Conservation (phyloP, 1,284 basidiomycete genomes). For the Rhodotorula sp. region DNA sequence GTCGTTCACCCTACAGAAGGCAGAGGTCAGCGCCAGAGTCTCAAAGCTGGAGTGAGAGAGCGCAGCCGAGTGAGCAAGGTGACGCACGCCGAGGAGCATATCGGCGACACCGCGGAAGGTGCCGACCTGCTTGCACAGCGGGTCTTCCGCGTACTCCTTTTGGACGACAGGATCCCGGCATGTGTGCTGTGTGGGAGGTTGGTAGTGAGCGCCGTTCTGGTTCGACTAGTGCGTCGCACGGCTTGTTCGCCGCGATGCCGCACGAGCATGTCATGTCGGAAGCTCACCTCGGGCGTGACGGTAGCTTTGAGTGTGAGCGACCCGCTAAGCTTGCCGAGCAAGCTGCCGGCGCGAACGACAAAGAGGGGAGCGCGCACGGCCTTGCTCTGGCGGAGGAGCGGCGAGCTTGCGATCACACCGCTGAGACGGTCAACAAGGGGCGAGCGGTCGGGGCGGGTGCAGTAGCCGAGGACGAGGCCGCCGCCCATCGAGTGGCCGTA, state of each 20-base stretch:
- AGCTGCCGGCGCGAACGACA: conserved; percentile 32
- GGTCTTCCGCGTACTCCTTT: conserved; percentile 44
- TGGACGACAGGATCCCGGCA: conserved; percentile 41
- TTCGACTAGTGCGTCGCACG: background rate
- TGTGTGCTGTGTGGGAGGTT: conserved; percentile 28
- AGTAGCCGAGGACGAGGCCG: conserved; percentile 48
- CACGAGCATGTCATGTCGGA: background rate
- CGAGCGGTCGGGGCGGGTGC: conserved; percentile 45
- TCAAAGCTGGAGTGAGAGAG: too few relatives aligned
- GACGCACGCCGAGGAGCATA: conserved; percentile 48
- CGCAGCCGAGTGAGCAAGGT: too few relatives aligned
- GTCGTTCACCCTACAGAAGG: conserved; percentile 36
- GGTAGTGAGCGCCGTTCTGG: background rate
- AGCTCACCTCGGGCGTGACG: conserved; percentile 38
- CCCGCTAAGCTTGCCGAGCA: conserved; percentile 39
- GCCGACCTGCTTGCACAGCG: conserved; percentile 44
- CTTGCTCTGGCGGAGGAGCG: conserved; percentile 48
- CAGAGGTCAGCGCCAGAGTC: background rate
- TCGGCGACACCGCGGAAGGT: conserved; percentile 47
- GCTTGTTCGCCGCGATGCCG: background rate
- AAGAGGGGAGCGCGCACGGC: conserved; percentile 25
- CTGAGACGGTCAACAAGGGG: conserved; percentile 46
- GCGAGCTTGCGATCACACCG: conserved; percentile 49
- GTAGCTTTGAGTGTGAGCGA: conserved; percentile 38
- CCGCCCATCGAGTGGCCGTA: conserved; percentile 54